Percentiles rank a stretch among this genome's conserved stretches.
Evolutionary conservation across 2,329 filamentous ascomycete genomes (phyloP).

Genomic region (Thermomyces lanuginosus): DNA sequence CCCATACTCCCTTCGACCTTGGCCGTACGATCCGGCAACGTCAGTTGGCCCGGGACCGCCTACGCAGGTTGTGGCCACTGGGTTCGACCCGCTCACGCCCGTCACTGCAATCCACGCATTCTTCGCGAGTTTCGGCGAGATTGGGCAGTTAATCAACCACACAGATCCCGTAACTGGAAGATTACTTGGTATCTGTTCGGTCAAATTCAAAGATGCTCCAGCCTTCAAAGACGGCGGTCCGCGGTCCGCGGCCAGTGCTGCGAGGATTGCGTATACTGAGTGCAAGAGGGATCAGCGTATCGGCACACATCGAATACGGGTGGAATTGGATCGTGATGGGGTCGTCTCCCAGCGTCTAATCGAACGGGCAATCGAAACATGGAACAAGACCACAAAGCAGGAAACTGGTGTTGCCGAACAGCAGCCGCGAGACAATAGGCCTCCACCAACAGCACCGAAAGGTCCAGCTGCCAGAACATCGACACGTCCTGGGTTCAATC

Average conservation of each 20-base stretch:
- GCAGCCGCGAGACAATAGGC: conserved; percentile 37
- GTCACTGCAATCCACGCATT: conserved; percentile 35
- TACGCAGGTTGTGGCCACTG: conserved; percentile 79
- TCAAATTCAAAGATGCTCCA: conserved; percentile 64
- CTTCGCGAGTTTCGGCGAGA: conserved; percentile 41
- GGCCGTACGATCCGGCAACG: conserved; percentile 63
- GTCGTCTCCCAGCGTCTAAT: conserved; percentile 65
- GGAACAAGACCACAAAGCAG: conserved; percentile 35
- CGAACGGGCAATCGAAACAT: conserved; percentile 53
- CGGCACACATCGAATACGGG: conserved; percentile 58
- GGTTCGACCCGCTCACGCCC: conserved; percentile 80
- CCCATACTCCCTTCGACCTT: conserved; percentile 66
- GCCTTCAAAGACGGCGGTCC: conserved; percentile 35
- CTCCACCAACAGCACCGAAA: conserved; percentile 73
- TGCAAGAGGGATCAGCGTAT: conserved; percentile 65
- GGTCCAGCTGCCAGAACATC: conserved; percentile 51
- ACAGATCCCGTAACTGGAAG: conserved; percentile 89
- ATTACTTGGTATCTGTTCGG: conserved; percentile 82
- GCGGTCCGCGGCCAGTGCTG: conserved; percentile 60
- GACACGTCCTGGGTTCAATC: conserved; percentile 17
- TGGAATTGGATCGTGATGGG: conserved; percentile 81
- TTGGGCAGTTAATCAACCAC: conserved; percentile 81
- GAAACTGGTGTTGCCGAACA: conserved; percentile 20
- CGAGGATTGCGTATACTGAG: conserved; percentile 57
- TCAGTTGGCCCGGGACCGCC: conserved; percentile 81